phyloP scores from a whole-genome alignment of 257 asterid species.

The Anisodus tanguticus region DNA sequence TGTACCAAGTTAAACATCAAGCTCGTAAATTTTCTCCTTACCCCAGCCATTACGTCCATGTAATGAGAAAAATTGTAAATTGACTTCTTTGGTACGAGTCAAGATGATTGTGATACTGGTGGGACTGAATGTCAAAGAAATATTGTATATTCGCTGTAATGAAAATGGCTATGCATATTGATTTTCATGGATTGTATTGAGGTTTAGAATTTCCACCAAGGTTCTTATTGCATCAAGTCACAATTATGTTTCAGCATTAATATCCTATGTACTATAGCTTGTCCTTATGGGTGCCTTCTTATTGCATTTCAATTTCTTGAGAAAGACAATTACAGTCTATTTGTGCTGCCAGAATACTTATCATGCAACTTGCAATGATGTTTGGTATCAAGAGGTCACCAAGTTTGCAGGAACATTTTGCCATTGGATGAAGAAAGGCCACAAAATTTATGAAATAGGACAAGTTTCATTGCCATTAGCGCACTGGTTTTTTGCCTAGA shows the following conservation, averaged over 20 bases:
- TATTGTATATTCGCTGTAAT: constrained; percentile 20
- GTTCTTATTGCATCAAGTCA: neutral
- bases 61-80: neutral
- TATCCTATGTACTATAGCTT: neutral
- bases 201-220: neutral
- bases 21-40: constrained; percentile 39
- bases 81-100: neutral
- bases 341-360: neutral
- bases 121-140: neutral
- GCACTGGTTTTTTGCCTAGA: neutral
- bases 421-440: neutral
- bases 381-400: neutral
- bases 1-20: constrained; percentile 46
- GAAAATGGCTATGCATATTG: neutral
- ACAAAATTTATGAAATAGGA: neutral
- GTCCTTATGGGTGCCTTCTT: neutral
- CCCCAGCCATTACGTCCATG: neutral
- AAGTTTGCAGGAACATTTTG: neutral
- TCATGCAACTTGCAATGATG: neutral
- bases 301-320: neutral
- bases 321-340: neutral
- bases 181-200: constrained; percentile 6
- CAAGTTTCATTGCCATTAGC: neutral
- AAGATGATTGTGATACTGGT: neutral
- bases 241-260: neutral